phyloP scores from a whole-genome alignment of 2,329 filamentous ascomycete genomes.

The Alternaria solani region DNA sequence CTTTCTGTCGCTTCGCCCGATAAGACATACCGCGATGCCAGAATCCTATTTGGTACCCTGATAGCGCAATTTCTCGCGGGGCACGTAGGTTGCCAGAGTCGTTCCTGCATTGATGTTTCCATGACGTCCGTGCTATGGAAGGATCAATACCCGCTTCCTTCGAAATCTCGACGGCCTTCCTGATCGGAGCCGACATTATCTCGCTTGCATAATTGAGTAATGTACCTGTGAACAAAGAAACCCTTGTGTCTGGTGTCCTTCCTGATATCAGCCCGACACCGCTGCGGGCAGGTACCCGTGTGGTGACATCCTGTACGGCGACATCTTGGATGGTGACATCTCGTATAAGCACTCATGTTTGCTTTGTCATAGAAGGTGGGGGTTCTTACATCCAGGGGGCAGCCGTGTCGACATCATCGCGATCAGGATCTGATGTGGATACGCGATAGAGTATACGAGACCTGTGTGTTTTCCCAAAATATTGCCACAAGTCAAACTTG shows the following conservation, averaged over 20 bases:
- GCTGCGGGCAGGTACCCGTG: slow-evolving; percentile 3
- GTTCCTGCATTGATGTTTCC: background rate
- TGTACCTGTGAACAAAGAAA: background rate
- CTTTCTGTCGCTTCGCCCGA: slow-evolving; percentile 3
- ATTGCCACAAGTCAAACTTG: background rate
- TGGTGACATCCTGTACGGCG: background rate
- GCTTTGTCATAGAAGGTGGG: background rate
- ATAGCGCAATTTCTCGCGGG: background rate
- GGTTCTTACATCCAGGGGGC: background rate
- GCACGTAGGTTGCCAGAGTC: background rate
- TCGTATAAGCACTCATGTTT: background rate
- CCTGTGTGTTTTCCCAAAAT: background rate
- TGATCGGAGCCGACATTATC: background rate
- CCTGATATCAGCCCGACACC: background rate
- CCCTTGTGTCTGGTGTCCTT: background rate
- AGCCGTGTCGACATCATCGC: background rate
- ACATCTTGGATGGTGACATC: slow-evolving; percentile 1
- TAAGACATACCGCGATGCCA: background rate
- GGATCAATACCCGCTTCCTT: background rate
- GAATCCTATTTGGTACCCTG: background rate
- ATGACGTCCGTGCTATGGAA: slow-evolving; percentile 4
- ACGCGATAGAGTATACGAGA: background rate
- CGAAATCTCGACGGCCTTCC: slow-evolving; percentile 1
- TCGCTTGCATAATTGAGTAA: background rate
- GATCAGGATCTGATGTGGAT: background rate